Base-by-base conservation (phyloP, 495 filamentous ascomycete genomes). In the Penicillium tannophilum region DNA sequence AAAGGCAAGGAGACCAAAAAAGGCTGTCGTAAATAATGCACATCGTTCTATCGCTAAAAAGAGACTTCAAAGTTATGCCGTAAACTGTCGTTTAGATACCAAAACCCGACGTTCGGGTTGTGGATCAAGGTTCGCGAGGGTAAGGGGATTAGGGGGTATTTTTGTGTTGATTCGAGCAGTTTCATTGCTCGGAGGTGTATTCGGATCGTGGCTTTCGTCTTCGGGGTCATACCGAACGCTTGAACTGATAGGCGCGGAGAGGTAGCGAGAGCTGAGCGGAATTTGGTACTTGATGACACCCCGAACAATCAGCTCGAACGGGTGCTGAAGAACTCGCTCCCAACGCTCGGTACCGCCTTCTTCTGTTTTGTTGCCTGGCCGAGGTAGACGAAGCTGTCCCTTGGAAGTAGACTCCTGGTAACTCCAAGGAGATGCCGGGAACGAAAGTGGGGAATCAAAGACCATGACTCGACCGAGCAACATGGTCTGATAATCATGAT, bases 281-380 rank as follows among this genome's bases (percentile, higher is more conserved):
- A 97, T 78, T 30, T 89, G 87, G 66, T 98, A 98, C 69, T 90
- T 90, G 65, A 98, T 74, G 7, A 93, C 87, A 39, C 94, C 94
- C 52, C 92, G 86, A 30, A 98, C 85, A 57, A 97, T 91, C 52
- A 98, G 78, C 56, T 95, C 90, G 60, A 98, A 98, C 33, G 92
- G 89, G 74, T 97, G 87, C 64, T 93, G 81, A 28, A 98, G 74
- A 28, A 98, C 92, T 45, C 85, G 82, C 70, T 97, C 92, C 94
- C 94, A 98, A 53, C 93, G 84, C 70, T 91, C 90, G 0, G 86
- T 88, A 17, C 94, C 94, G 24, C 90, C 89, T 52, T 88, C 84
- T 64, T 90, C 88, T 0, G 95, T 98, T 57, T 86, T 86, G 68
- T 98, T 98, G 12, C 94, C 95, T 0, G 94, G 94, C 39, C 87